A percentile compares a stretch with the other conserved stretches of the same genome.
Evolutionary conservation across 23 red algal species (phyloP).

Genomic region (Gracilaria caudata): DNA sequence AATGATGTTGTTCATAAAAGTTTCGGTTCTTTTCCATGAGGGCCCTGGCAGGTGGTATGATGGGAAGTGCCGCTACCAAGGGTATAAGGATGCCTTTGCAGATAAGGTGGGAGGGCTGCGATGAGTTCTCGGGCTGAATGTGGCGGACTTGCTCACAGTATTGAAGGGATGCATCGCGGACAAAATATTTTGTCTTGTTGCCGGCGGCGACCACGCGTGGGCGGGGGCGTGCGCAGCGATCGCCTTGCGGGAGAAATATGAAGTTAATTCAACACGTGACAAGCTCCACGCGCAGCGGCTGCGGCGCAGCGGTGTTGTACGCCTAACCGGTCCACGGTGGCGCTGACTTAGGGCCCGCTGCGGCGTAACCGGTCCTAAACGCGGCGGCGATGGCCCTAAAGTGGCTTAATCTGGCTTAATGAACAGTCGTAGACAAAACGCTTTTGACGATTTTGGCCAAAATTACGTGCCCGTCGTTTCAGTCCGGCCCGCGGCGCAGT

Average conservation of each 20-base stretch:
- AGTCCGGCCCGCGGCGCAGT: neutral
- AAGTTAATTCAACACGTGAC: conserved; percentile 7
- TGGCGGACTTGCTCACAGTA: neutral
- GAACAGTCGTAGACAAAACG: neutral
- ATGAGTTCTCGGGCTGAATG: no score
- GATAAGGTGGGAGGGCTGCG: no score
- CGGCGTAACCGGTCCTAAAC: conserved; percentile 1
- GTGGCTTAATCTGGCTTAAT: conserved; percentile 48
- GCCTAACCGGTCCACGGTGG: neutral
- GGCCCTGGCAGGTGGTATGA: no score
- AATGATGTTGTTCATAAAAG: no score
- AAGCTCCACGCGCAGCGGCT: neutral
- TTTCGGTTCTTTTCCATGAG: no score
- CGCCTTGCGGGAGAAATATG: no score
- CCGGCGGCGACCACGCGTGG: conserved; percentile 1
- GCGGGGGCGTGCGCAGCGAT: no score
- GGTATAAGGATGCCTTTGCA: no score
- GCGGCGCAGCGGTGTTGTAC: neutral
- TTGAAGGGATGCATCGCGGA: neutral
- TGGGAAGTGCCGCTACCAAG: no score
- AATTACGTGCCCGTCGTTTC: neutral
- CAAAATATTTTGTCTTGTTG: conserved; percentile 2
- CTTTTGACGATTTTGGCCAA: conserved; percentile 1
- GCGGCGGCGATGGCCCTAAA: conserved; percentile 1
- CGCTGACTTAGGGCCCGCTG: neutral